Conservation (phyloP, 305 asterid species). For the Ilex paraguariensis region DNA sequence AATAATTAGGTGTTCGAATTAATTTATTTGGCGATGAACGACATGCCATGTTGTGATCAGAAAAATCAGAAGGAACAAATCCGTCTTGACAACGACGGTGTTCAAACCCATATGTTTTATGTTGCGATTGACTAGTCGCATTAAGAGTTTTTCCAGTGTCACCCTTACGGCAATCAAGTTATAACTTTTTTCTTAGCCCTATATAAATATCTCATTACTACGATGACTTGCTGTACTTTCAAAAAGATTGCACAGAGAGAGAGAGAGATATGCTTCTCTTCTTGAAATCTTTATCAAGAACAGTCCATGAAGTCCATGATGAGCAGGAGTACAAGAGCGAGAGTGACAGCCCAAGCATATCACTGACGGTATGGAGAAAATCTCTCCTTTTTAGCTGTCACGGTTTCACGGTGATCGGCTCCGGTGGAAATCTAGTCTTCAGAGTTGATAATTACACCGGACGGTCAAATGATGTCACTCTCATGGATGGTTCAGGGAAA, state of each 20-base stretch:
- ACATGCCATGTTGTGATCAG: too few relatives aligned
- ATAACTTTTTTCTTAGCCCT: too few relatives aligned
- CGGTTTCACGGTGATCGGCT: conserved; percentile 68
- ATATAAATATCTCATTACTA: too few relatives aligned
- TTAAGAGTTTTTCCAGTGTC: too few relatives aligned
- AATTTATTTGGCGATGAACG: too few relatives aligned
- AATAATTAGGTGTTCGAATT: too few relatives aligned
- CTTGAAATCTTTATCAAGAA: conserved; percentile 32
- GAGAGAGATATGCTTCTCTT: conserved; percentile 30
- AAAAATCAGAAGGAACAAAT: too few relatives aligned
- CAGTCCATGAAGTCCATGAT: conserved; percentile 32
- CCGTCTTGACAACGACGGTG: too few relatives aligned
- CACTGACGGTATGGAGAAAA: conserved; percentile 79
- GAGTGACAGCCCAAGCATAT: conserved; percentile 4
- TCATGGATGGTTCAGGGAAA: conserved; percentile 41
- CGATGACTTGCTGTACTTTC: background rate
- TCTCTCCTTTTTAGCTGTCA: conserved; percentile 59
- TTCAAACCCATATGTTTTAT: too few relatives aligned
- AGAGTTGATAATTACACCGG: conserved; percentile 66
- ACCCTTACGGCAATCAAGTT: too few relatives aligned
- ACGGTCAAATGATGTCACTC: conserved; percentile 28
- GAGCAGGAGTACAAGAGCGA: conserved; percentile 1
- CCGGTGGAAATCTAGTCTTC: conserved; percentile 54
- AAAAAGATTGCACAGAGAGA: background rate
- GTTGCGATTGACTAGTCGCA: too few relatives aligned